Evolutionary conservation across 2,329 filamentous ascomycete genomes (phyloP).

Genomic region (Knufia fluminis): DNA sequence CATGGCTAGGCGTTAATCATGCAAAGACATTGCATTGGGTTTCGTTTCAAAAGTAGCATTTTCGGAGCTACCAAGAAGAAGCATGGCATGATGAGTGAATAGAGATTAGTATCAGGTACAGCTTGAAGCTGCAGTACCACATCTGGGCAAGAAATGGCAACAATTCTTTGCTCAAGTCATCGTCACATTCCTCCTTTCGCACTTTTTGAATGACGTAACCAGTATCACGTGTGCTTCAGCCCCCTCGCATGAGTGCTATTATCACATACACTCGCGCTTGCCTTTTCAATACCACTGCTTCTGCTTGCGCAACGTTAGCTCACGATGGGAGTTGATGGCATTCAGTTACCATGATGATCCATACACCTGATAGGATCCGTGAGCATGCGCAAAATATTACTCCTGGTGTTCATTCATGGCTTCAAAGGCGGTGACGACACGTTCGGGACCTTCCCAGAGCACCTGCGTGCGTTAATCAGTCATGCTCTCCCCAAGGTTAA

Average conservation of each 20-base stretch:
- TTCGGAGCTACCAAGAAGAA: not conserved
- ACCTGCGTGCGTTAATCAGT: constrained; percentile 33
- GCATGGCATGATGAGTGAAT: not conserved
- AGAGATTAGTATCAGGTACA: not conserved
- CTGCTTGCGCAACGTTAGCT: not conserved
- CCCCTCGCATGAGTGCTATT: too few relatives aligned
- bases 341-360: not conserved
- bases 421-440: constrained; percentile 44
- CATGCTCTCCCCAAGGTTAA: constrained; percentile 35
- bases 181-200: not conserved
- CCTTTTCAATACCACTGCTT: not conserved
- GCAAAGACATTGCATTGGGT: not conserved
- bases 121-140: not conserved
- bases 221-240: too few relatives aligned
- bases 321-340: not conserved
- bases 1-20: not conserved
- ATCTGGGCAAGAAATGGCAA: constrained; percentile 1
- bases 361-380: constrained; percentile 7
- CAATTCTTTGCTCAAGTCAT: not conserved
- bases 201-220: too few relatives aligned
- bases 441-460: constrained; percentile 38
- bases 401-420: constrained; percentile 41
- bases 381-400: constrained; percentile 38
- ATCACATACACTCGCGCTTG: too few relatives aligned
- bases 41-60: not conserved